Evolutionary conservation across 2,329 filamentous ascomycete species (phyloP).

Genomic region (Zasmidium angulare): DNA sequence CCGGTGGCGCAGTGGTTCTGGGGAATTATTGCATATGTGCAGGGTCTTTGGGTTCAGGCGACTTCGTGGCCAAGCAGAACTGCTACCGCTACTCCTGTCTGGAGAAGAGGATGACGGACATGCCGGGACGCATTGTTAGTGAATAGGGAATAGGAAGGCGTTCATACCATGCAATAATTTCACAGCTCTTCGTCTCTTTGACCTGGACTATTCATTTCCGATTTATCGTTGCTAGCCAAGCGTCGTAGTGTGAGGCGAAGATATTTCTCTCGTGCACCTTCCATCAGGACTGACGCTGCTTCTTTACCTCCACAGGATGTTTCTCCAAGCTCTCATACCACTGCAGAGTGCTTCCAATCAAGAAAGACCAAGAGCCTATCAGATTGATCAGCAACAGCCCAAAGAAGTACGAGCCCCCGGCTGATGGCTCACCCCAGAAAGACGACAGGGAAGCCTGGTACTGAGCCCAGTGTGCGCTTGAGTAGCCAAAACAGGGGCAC

Average conservation of each 20-base stretch:
- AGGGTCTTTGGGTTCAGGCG: too few relatives aligned
- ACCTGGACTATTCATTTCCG: too few relatives aligned
- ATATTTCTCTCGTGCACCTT: not conserved
- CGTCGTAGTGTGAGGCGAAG: not conserved
- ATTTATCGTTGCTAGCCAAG: not conserved
- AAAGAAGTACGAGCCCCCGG: not conserved
- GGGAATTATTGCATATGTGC: too few relatives aligned
- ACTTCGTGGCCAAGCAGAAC: too few relatives aligned
- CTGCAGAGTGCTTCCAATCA: slow-evolving; percentile 30
- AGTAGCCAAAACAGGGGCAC: slow-evolving; percentile 30
- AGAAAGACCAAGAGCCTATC: slow-evolving; percentile 27
- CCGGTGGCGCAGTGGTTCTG: too few relatives aligned
- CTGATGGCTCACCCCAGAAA: slow-evolving; percentile 23
- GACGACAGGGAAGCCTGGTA: slow-evolving; percentile 25
- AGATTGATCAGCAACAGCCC: not conserved
- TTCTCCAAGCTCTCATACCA: slow-evolving; percentile 28
- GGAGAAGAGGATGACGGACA: too few relatives aligned
- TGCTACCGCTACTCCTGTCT: too few relatives aligned
- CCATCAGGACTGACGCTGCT: not conserved
- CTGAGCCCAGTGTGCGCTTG: slow-evolving; percentile 24
- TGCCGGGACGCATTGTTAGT: too few relatives aligned
- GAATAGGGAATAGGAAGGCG: too few relatives aligned
- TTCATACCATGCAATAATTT: too few relatives aligned
- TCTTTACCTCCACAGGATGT: not conserved
- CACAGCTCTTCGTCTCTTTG: too few relatives aligned